Evolutionary conservation across 139 green algal species (phyloP).

Genomic region (Raphidocelis subcapitata): DNA sequence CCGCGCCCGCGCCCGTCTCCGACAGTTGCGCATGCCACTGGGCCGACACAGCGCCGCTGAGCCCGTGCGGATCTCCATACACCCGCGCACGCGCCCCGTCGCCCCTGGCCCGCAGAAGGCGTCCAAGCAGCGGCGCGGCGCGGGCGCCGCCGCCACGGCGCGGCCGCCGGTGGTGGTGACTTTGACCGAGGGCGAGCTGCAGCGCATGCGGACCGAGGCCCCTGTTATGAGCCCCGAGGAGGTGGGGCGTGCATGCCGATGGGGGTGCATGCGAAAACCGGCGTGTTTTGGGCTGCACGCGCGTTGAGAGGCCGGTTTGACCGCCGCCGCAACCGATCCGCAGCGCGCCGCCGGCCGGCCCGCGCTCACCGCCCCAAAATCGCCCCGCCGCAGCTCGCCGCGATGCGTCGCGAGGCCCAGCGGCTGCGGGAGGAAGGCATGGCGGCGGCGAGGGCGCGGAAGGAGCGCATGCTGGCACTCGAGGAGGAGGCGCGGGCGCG

Average conservation of each 20-base stretch:
- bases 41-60: no score
- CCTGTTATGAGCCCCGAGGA: constrained; percentile 65
- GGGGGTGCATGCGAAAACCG: constrained; percentile 9
- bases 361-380: background rate
- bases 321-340: no score
- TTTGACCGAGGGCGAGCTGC: constrained; percentile 42
- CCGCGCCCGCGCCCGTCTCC: background rate
- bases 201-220: constrained; percentile 61
- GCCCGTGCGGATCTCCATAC: no score
- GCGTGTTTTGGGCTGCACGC: no score
- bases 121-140: no score
- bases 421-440: constrained; percentile 6
- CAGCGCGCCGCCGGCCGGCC: no score
- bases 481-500: constrained; percentile 67
- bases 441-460: constrained; percentile 53
- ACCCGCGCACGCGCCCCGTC: no score
- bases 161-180: constrained; percentile 35
- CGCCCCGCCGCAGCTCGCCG: background rate
- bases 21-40: background rate
- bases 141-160: background rate
- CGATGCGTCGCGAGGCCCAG: constrained; percentile 14
- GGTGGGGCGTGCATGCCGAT: constrained; percentile 22
- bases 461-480: constrained; percentile 73
- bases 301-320: no score
- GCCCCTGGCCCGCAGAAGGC: no score